These are phyloP conservation scores for Avicennia marina DNA, from an alignment of 257 asterid species.

Conservation along the genomic window DNA sequence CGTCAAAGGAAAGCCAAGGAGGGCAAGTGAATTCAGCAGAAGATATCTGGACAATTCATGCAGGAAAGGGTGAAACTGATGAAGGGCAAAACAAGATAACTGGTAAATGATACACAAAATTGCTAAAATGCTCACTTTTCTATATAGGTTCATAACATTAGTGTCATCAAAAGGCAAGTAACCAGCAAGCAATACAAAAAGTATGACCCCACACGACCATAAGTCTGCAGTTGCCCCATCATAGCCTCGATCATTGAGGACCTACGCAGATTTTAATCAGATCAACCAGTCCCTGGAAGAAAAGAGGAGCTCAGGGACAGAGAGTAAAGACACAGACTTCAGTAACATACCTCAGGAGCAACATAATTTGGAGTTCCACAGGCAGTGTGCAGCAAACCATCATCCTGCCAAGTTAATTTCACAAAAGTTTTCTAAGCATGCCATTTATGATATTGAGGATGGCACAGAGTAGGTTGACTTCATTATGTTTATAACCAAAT, in stretches of 20 bases:
- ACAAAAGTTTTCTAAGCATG: slow-evolving; percentile 5
- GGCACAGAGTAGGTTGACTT: background rate
- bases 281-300: background rate
- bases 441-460: background rate
- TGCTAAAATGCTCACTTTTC: slow-evolving; percentile 55
- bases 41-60: slow-evolving; percentile 50
- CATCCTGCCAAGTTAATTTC: slow-evolving; percentile 56
- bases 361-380: slow-evolving; percentile 98
- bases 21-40: slow-evolving; percentile 88
- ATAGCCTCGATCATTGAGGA: slow-evolving; percentile 78
- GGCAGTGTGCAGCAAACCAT: slow-evolving; percentile 90
- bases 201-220: slow-evolving; percentile 97
- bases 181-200: slow-evolving; percentile 92
- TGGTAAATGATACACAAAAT: background rate
- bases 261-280: slow-evolving; percentile 34
- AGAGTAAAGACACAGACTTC: background rate
- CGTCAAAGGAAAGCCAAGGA: slow-evolving; percentile 90
- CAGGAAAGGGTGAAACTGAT: slow-evolving; percentile 16
- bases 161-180: slow-evolving; percentile 95
- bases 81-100: slow-evolving; percentile 2
- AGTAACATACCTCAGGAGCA: slow-evolving; percentile 80
- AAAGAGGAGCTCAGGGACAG: background rate
- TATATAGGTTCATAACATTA: slow-evolving; percentile 74
- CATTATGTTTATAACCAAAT: background rate
- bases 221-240: slow-evolving; percentile 86